A percentile compares a stretch with the other conserved stretches of the same genome.
These are phyloP conservation scores for Graphiopsis chlorocephala DNA, from an alignment of 2,329 filamentous ascomycete genomes.

Conservation along the genomic window DNA sequence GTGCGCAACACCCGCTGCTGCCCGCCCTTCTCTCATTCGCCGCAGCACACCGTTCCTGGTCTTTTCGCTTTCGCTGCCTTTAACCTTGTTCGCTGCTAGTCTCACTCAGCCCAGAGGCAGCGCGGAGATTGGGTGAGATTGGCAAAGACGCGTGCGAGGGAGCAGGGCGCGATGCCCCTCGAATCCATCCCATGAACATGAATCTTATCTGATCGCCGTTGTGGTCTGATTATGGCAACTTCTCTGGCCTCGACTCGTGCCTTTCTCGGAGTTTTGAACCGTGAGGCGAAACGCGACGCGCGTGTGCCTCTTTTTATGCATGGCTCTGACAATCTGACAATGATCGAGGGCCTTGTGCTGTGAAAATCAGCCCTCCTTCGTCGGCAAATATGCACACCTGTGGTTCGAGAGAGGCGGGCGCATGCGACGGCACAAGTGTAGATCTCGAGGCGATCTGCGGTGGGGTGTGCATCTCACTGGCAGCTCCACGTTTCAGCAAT, in stretches of 20 bases:
- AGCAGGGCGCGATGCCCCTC: neutral
- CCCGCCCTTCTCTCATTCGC: neutral
- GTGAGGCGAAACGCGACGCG: conserved; percentile 1
- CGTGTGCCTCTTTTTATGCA: neutral
- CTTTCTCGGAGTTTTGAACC: neutral
- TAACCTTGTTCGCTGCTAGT: neutral
- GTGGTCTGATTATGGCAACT: neutral
- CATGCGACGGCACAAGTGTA: neutral
- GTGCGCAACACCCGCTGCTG: neutral
- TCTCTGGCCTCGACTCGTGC: too few species aligned
- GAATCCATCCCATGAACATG: too few species aligned
- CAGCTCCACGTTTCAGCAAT: neutral
- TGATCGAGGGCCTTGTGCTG: neutral
- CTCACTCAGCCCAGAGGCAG: neutral
- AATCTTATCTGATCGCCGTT: conserved; percentile 9
- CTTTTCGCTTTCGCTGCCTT: conserved; percentile 4
- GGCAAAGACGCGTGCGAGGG: neutral
- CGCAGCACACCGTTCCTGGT: neutral
- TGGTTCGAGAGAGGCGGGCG: neutral
- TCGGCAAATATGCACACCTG: neutral
- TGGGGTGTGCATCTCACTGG: neutral
- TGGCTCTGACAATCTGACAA: too few species aligned
- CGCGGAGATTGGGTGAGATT: conserved; percentile 9
- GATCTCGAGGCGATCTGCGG: neutral
- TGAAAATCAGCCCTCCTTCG: neutral